Conservation (phyloP, 2,329 filamentous ascomycete genomes). For the Hypoxylon sp. region DNA sequence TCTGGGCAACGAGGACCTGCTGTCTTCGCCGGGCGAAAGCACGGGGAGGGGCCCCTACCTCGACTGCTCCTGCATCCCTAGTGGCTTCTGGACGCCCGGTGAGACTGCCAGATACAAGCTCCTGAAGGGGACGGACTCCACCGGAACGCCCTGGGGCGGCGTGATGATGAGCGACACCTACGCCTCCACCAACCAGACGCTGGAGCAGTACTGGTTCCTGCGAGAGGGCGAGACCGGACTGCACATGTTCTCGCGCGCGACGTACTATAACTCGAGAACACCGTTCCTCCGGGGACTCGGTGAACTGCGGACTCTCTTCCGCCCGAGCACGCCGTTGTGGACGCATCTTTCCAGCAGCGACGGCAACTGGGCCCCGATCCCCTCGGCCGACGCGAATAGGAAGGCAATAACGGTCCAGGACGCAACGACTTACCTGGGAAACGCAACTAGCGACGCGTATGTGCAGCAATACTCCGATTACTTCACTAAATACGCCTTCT, state of each 20-base stretch:
- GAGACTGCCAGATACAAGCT: conserved; percentile 62
- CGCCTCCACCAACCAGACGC: conserved; percentile 65
- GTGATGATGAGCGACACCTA: conserved; percentile 71
- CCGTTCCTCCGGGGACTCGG: conserved; percentile 68
- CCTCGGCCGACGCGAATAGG: conserved; percentile 56
- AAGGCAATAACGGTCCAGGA: conserved; percentile 68
- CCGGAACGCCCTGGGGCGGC: conserved; percentile 66
- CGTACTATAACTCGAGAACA: conserved; percentile 67
- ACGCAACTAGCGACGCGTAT: conserved; percentile 65
- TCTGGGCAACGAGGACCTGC: conserved; percentile 59
- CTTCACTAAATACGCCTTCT: conserved; percentile 75
- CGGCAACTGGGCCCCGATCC: conserved; percentile 64
- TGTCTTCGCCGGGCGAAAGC: conserved; percentile 58
- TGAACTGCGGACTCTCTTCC: conserved; percentile 71
- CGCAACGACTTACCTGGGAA: conserved; percentile 70
- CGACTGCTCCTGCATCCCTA: conserved; percentile 70
- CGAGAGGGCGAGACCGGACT: conserved; percentile 71
- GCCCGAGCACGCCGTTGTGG: conserved; percentile 69
- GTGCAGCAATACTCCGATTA: conserved; percentile 67
- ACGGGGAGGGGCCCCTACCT: conserved; percentile 67
- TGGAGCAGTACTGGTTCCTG: conserved; percentile 74
- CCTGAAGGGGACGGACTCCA: conserved; percentile 62
- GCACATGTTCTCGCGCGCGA: conserved; percentile 69
- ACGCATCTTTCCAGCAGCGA: conserved; percentile 70
- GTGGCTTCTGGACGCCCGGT: conserved; percentile 70